Evolutionary conservation across 331 rosid species (phyloP).

Genomic region (Cydonia oblonga): DNA sequence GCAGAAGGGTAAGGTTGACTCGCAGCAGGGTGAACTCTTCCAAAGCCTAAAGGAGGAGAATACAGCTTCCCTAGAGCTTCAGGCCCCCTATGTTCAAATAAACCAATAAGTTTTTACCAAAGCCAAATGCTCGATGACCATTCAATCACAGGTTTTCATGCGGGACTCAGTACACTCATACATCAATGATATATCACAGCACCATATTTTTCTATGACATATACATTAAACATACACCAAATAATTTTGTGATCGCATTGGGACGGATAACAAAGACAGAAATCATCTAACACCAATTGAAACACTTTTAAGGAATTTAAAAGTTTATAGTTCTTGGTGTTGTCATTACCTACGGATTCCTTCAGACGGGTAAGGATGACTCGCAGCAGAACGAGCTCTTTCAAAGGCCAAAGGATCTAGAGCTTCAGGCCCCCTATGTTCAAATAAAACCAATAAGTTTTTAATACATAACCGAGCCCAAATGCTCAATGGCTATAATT

Average conservation of each 20-base stretch:
- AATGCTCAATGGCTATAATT: neutral
- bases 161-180: neutral
- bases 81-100: conserved; percentile 7
- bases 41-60: neutral
- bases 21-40: conserved; percentile 2
- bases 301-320: too few species aligned
- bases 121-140: neutral
- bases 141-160: neutral
- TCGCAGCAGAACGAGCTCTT: conserved; percentile 3
- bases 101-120: neutral
- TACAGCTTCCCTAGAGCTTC: neutral
- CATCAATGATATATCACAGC: neutral
- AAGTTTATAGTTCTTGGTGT: too few species aligned
- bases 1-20: neutral
- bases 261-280: neutral
- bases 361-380: too few species aligned
- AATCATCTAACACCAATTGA: too few species aligned
- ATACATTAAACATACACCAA: neutral
- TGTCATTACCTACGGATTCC: too few species aligned
- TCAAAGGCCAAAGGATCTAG: conserved; percentile 3
- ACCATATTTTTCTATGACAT: neutral
- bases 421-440: conserved; percentile 15
- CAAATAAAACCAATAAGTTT: too few species aligned
- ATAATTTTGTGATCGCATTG: neutral
- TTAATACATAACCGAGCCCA: neutral